Evolutionary conservation across 805 yeast genomes (phyloP).

Genomic region (Candida pini): DNA sequence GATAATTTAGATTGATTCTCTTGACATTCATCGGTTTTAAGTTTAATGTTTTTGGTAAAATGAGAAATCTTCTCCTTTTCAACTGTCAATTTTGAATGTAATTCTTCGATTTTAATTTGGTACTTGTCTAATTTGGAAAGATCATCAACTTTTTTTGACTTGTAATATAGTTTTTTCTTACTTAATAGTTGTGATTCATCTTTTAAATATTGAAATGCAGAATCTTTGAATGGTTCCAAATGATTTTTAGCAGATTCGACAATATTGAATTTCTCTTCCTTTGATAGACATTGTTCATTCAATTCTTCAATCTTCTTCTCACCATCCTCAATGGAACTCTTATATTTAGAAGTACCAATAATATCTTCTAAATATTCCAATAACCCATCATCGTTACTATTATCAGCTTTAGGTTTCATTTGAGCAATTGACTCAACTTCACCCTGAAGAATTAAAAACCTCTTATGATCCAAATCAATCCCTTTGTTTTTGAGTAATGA

Average conservation of each 20-base stretch:
- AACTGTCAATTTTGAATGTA: constrained; percentile 33
- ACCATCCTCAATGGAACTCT: constrained; percentile 64
- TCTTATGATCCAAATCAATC: constrained; percentile 88
- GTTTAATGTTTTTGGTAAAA: constrained; percentile 32
- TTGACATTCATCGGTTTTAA: constrained; percentile 27
- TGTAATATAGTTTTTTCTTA: constrained; percentile 51
- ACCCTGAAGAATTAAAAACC: constrained; percentile 93
- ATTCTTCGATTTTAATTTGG: constrained; percentile 31
- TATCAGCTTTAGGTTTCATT: constrained; percentile 96
- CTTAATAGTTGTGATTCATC: constrained; percentile 57
- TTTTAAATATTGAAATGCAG: constrained; percentile 60
- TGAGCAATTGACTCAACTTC: constrained; percentile 98
- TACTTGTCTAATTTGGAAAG: constrained; percentile 35
- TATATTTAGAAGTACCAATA: constrained; percentile 88
- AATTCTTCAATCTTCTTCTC: constrained; percentile 59
- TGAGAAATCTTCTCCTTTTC: constrained; percentile 40
- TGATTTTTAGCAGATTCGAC: constrained; percentile 70
- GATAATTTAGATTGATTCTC: constrained; percentile 19
- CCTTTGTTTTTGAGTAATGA: constrained; percentile 70
- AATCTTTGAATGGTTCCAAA: constrained; percentile 56
- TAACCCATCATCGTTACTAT: constrained; percentile 86
- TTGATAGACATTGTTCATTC: constrained; percentile 76
- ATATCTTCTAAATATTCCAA: constrained; percentile 94
- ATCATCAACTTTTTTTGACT: constrained; percentile 40
- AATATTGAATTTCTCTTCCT: constrained; percentile 70